phyloP scores from a whole-genome alignment of 768 basidiomycete genomes.

The Mycena polygramma region DNA sequence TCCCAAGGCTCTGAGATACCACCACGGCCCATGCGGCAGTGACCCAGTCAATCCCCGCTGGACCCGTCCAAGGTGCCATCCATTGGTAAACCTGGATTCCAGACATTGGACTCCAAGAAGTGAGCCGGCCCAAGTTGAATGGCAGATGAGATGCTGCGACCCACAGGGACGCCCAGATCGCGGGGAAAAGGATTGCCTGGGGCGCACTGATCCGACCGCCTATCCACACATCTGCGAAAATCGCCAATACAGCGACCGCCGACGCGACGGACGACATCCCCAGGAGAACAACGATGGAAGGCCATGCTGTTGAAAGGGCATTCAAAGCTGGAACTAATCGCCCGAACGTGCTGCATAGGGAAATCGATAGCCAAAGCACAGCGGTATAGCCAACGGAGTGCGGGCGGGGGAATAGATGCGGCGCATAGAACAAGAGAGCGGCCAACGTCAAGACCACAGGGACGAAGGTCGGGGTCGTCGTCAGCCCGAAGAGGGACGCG shows the following conservation, averaged over 20 bases:
- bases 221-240: slow-evolving; percentile 56
- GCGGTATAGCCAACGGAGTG: slow-evolving; percentile 39
- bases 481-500: slow-evolving; percentile 44
- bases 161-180: slow-evolving; percentile 78
- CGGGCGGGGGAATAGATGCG: slow-evolving; percentile 48
- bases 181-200: slow-evolving; percentile 72
- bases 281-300: slow-evolving; percentile 63
- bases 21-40: slow-evolving; percentile 83
- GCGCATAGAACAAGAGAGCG: slow-evolving; percentile 52
- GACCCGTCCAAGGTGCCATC: slow-evolving; percentile 70
- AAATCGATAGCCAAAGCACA: slow-evolving; percentile 54
- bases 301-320: slow-evolving; percentile 67
- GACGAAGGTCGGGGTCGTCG: slow-evolving; percentile 41
- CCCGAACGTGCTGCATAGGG: slow-evolving; percentile 56
- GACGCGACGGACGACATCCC: slow-evolving; percentile 60
- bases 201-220: slow-evolving; percentile 53
- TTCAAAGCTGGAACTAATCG: slow-evolving; percentile 59
- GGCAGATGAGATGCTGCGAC: slow-evolving; percentile 64
- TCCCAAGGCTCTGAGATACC: slow-evolving; percentile 63
- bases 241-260: slow-evolving; percentile 51
- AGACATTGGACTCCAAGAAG: slow-evolving; percentile 76
- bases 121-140: slow-evolving; percentile 68
- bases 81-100: slow-evolving; percentile 71
- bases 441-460: slow-evolving; percentile 48
- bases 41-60: slow-evolving; percentile 77